Conservation (phyloP, 305 asterid genomes). For the Fraxinus sp. region DNA sequence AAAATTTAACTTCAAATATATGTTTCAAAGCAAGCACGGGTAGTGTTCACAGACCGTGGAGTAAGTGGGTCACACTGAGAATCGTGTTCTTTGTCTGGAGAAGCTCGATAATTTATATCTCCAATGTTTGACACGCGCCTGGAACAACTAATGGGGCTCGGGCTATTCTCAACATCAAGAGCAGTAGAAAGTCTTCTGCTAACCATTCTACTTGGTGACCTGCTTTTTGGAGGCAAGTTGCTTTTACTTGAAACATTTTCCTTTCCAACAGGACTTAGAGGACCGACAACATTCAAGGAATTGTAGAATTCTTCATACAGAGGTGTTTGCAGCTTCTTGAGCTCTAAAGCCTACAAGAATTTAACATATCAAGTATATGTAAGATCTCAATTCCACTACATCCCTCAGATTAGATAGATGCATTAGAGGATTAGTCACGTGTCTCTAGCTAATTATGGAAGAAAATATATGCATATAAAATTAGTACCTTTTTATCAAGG, state of each 20-base stretch:
- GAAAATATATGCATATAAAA: background rate
- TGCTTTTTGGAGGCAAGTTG: constrained; percentile 91
- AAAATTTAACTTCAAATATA: background rate
- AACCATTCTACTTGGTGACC: constrained; percentile 69
- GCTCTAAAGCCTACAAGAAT: constrained; percentile 66
- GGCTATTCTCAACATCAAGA: constrained; percentile 51
- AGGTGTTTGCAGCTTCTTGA: constrained; percentile 90
- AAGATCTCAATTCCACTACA: background rate
- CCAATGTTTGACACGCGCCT: constrained; percentile 68
- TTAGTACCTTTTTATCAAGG: constrained; percentile 83
- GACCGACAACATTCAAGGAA: constrained; percentile 62
- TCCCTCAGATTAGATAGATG: background rate
- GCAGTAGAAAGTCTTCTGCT: constrained; percentile 79
- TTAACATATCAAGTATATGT: constrained; percentile 17
- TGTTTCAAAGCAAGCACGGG: constrained; percentile 1
- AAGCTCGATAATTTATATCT: constrained; percentile 46
- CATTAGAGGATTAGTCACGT: background rate
- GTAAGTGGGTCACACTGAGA: constrained; percentile 59
- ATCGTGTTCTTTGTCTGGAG: constrained; percentile 61
- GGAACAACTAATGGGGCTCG: constrained; percentile 63
- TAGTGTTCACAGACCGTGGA: constrained; percentile 57
- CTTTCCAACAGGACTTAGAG: constrained; percentile 64
- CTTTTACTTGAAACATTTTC: constrained; percentile 68
- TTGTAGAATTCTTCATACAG: constrained; percentile 81
- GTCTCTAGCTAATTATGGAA: background rate